Evolutionary conservation across 108 stramenopile genomes (phyloP), one percentile per base, ranked within the genome.

Genomic region (Cyclotella sp.): DNA sequence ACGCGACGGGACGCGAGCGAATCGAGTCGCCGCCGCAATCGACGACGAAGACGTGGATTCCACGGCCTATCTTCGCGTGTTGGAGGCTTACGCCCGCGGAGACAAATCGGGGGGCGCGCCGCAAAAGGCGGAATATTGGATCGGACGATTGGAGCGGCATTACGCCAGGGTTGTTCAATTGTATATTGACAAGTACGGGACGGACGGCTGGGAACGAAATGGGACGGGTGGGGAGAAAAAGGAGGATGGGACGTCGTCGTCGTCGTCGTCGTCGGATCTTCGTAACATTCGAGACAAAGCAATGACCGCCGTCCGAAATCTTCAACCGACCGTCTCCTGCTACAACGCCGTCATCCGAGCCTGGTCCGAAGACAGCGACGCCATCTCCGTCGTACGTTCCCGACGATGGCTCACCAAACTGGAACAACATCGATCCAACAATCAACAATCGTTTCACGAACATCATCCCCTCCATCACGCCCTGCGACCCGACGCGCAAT

Each of bases 301-400:
- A 30, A 70, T 62, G 34, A 51, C 52, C 21, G 42, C 58, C 63
- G 77, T 74, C 41, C 70, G 43, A 12, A 61, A 58, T 42, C 54
- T 88, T 8, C 65, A 87, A 61, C 90, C 91, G 8, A 78, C 78
- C 12, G 61, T 81, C 2, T 79, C 87, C 27, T 86, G 79, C 64
- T 92, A 92, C 79, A 83, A 89, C 63, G 69, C 82, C n/a, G 89
- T 88, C 62, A 91, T 95, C 51, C 86, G 85, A 74, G 86, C 81
- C 40, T 95, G 94, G 94, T 82, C 84, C 14, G 83, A 85, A 64
- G 84, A 83, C 57, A 88, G 84, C 60, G 83, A 91, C 24, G 27
- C 58, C 13, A 69, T 79, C 39, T 75, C 83, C 8, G 75, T 91
- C 12, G 79, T 83, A 28, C 82, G 94, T 49, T 81, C 91, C n/a